Evolutionary conservation across 768 basidiomycete genomes (phyloP), one percentile per base, ranked within the genome.

Genomic region (Leccinum variicolor): DNA sequence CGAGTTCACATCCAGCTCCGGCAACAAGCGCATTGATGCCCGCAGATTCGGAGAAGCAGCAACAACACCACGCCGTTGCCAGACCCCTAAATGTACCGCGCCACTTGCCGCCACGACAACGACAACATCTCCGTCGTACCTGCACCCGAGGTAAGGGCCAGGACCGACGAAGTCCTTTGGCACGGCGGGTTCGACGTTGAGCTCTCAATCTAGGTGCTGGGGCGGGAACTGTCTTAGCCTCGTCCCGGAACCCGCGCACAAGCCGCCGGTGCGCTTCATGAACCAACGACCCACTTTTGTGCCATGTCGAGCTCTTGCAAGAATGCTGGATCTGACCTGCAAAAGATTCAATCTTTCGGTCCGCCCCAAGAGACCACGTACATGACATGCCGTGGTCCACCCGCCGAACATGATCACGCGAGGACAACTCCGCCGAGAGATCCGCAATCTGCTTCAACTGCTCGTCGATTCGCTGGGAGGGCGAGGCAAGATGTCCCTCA

Each of bases 91-190:
- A 78, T 69, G 71, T 89, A 94, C 67, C 86, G 84, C 14, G 81
- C 78, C 29, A 92, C 66, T 65, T 95, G 93, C 14, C 91, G 80
- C 87, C 90, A 92, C n/a, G 94, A 77, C 17, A 94, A 76, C 9
- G 94, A 76, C 6, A 90, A 69, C 83, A 93, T 87, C 71, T 95
- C 93, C 51, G 84, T 73, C 17, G 86, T 82, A 55, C 81, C 89
- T 90, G 23, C 2, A 13, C 10, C 45, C 26, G 4, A 26, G 26
- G 26, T 26, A 26, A 26, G 26, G 26, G 26, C 26, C 26, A 6
- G 26, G 26, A 26, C 26, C 26, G 26, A 26, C 26, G 26, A 26
- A 26, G 26, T 26, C 26, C 26, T 26, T 26, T 26, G 26, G 26
- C 6, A 6, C 6, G 26, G 6, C 6, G 26, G 26, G 26, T 26